These are phyloP conservation scores for Psidium friedrichsthalianum DNA, from an alignment of 345 rosid genomes.

Conservation along the genomic window DNA sequence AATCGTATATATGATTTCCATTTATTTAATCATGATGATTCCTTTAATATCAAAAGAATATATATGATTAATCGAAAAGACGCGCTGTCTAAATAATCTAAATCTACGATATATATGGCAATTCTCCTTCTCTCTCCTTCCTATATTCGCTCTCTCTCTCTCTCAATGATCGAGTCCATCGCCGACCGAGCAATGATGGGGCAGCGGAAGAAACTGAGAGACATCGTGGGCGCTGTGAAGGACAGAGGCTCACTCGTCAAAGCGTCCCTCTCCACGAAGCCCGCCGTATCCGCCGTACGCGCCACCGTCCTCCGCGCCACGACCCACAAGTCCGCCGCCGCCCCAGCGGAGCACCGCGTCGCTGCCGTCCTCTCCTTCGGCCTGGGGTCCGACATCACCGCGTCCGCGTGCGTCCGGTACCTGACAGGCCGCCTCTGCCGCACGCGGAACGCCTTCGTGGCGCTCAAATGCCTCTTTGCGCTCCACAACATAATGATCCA, in stretches of 20 bases:
- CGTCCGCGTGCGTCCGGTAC: conserved; percentile 22
- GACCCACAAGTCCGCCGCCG: conserved; percentile 16
- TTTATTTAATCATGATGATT: background rate
- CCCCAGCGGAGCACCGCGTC: conserved; percentile 22
- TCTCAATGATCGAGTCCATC: background rate
- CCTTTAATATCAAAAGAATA: background rate
- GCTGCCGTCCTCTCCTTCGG: conserved; percentile 25
- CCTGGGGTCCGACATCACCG: conserved; percentile 11
- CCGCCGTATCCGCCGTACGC: conserved; percentile 9
- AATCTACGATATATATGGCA: background rate
- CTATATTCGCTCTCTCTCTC: background rate
- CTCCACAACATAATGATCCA: conserved; percentile 24
- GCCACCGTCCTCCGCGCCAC: conserved; percentile 36
- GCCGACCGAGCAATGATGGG: conserved; percentile 14
- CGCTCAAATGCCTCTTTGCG: conserved; percentile 42
- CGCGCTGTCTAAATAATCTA: background rate
- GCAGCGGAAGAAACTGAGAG: conserved; percentile 16
- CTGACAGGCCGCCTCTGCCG: conserved; percentile 33
- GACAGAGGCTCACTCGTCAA: conserved; percentile 34
- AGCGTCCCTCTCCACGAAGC: conserved; percentile 22
- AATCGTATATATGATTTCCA: background rate
- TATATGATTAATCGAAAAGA: background rate
- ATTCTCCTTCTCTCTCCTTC: background rate
- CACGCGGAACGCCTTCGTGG: conserved; percentile 28
- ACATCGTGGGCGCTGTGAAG: conserved; percentile 22